phyloP scores from a whole-genome alignment of 208 protist species.

The Zelonia costaricensis region DNA sequence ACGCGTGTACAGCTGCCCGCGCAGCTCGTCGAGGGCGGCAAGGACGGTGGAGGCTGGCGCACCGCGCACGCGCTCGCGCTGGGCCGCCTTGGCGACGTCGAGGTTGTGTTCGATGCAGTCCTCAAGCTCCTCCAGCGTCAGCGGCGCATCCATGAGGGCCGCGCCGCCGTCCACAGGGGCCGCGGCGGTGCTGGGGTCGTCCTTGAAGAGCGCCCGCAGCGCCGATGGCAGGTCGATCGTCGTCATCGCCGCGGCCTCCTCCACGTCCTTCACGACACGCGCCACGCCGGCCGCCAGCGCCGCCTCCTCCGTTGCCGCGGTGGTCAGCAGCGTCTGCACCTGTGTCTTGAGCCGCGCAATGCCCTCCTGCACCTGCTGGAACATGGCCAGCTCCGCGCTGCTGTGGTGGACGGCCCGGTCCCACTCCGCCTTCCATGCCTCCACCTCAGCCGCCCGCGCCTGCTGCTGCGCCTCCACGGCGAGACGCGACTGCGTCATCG shows the following conservation, averaged over 20 bases:
- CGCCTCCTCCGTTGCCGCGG: constrained; percentile 51
- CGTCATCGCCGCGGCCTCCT: constrained; percentile 15
- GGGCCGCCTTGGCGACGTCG: constrained; percentile 21
- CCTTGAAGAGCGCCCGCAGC: constrained; percentile 28
- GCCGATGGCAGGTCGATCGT: constrained; percentile 28
- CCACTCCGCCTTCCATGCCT: constrained; percentile 36
- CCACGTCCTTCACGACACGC: constrained; percentile 19
- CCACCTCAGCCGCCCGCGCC: constrained; percentile 36
- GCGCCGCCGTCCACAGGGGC: neutral
- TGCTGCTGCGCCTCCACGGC: constrained; percentile 43
- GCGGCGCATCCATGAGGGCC: constrained; percentile 18
- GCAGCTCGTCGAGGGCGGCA: constrained; percentile 60
- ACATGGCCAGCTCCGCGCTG: constrained; percentile 59
- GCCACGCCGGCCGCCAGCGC: constrained; percentile 38
- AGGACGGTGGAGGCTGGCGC: constrained; percentile 49
- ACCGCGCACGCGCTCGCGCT: constrained; percentile 46
- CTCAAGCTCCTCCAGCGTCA: constrained; percentile 25
- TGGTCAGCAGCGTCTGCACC: constrained; percentile 55
- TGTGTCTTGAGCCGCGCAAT: constrained; percentile 66
- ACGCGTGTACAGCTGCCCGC: constrained; percentile 62
- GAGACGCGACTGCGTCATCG: constrained; percentile 10
- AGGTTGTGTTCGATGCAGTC: constrained; percentile 38
- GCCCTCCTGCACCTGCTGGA: constrained; percentile 61
- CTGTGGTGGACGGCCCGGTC: constrained; percentile 45
- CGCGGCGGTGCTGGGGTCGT: constrained; percentile 10